phyloP scores from a whole-genome alignment of 306 rosid species.

The Ammopiptanthus mongolicus region DNA sequence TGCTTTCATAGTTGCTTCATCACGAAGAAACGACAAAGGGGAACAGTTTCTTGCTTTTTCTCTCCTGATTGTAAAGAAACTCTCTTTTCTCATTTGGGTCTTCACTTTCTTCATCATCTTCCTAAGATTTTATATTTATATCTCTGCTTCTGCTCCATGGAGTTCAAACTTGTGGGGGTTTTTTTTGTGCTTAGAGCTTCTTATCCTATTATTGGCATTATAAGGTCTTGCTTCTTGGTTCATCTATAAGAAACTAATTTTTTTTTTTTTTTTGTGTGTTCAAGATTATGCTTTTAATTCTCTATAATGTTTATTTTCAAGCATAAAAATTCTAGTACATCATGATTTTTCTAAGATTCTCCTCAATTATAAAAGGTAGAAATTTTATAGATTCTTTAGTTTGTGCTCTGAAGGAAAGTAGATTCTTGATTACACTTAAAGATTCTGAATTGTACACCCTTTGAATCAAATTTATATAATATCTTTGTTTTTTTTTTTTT shows the following conservation, averaged over 20 bases:
- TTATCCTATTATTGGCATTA: background rate
- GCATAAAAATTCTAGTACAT: background rate
- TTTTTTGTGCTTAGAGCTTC: background rate
- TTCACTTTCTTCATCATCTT: conserved; percentile 12
- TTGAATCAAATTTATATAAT: conserved; percentile 6
- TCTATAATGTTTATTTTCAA: background rate
- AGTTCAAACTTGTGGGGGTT: background rate
- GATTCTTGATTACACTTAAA: conserved; percentile 46
- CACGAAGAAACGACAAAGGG: conserved; percentile 31
- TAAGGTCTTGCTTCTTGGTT: background rate
- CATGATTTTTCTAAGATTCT: conserved; percentile 35
- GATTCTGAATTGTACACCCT: conserved; percentile 37
- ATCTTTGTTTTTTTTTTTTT: background rate
- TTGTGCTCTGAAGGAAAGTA: conserved; percentile 38
- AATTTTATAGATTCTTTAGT: conserved; percentile 38
- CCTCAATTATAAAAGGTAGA: conserved; percentile 46
- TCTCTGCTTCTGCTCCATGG: background rate
- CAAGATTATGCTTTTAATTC: background rate
- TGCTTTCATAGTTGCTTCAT: conserved; percentile 29
- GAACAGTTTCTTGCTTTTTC: conserved; percentile 36
- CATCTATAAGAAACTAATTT: background rate
- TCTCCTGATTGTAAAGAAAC: background rate
- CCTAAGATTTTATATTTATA: background rate
- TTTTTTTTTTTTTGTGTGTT: background rate
- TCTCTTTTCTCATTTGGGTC: background rate